A percentile compares a stretch with the other conserved stretches of the same genome.
Conservation (phyloP, 805 yeast species). For the Candida silvicultrix region DNA sequence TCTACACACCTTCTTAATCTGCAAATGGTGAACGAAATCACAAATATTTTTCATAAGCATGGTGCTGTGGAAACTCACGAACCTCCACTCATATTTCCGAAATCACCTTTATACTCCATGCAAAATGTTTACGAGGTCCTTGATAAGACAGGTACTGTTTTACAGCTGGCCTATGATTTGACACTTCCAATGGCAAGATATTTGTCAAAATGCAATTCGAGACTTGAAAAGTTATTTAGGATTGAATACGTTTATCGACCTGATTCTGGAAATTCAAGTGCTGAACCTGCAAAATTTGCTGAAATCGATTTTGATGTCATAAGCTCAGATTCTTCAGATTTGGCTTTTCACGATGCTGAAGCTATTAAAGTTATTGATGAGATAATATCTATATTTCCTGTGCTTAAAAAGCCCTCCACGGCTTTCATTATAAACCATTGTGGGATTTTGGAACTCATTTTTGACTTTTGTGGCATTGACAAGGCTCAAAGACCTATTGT, state of each 20-base stretch:
- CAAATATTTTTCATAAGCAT: slow-evolving; percentile 63
- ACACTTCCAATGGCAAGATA: slow-evolving; percentile 86
- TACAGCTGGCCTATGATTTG: slow-evolving; percentile 85
- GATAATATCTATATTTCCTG: slow-evolving; percentile 57
- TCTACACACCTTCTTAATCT: slow-evolving; percentile 52
- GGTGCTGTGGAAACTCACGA: slow-evolving; percentile 79
- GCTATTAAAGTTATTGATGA: slow-evolving; percentile 79
- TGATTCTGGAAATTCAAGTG: slow-evolving; percentile 43
- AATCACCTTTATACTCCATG: slow-evolving; percentile 61
- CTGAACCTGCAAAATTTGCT: slow-evolving; percentile 70
- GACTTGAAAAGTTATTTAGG: slow-evolving; percentile 56
- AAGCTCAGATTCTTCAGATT: slow-evolving; percentile 38
- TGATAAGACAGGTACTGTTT: slow-evolving; percentile 80
- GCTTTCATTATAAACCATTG: slow-evolving; percentile 71
- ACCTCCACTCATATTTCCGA: slow-evolving; percentile 72
- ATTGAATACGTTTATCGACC: slow-evolving; percentile 82
- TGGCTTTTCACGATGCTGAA: slow-evolving; percentile 77
- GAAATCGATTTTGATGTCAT: slow-evolving; percentile 87
- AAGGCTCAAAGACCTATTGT: slow-evolving; percentile 68
- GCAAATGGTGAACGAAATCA: slow-evolving; percentile 54
- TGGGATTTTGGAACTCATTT: slow-evolving; percentile 67
- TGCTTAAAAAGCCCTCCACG: slow-evolving; percentile 50
- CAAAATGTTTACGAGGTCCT: slow-evolving; percentile 73
- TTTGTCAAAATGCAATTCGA: slow-evolving; percentile 57
- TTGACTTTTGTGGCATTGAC: slow-evolving; percentile 78